Evolutionary conservation across 202 grass and related monocot species (phyloP), one percentile per base, ranked within the genome.

Genomic region (Setaria italica): DNA sequence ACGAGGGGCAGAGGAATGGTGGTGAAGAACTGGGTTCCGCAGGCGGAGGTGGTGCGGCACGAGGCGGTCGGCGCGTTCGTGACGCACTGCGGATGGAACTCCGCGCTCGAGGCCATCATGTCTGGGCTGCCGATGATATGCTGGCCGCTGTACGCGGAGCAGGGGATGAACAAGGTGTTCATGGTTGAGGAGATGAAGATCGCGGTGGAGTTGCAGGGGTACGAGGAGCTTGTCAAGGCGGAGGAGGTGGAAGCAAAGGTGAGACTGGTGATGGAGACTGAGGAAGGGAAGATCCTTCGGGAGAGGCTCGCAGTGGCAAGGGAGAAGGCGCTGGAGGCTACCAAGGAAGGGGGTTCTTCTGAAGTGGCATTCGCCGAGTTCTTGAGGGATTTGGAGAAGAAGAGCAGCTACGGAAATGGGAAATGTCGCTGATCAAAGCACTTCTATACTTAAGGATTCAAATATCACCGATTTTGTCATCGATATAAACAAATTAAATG

Each of bases 21-120:
- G 82, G 69, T 91, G 1, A 82, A 84, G 66, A 84, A 25, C 19
- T 95, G 89, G 94, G 93, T 77, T 35, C 93, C 93, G 1, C 93
- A 95, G 56, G 76, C 85, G 6, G 86, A 89, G 58, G 88, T 95
- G 29, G 68, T 95, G 39, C 80, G 3, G 6, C 90, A 93, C 72
- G 62, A 56, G 53, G 86, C 90, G 1, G 68, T 83, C 4, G 89
- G 91, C 49, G 85, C 82, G 0, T 95, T 95, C 88, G 78, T 95
- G 25, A 95, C 89, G 20, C 94, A 93, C 81, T 95, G 88, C 58
- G 91, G 94, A 0, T 95, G 94, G 94, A 95, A 95, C 87, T 95
- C 94, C 2, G 17, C 33, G 7, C 67, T 95, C 4, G 94, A 95
- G 78, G 88, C 84, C 1, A 71, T 91, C 78, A 62, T 41, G 80